Evolutionary conservation across 2,329 filamentous ascomycete species (phyloP).

Genomic region (Colletotrichum australisinense): DNA sequence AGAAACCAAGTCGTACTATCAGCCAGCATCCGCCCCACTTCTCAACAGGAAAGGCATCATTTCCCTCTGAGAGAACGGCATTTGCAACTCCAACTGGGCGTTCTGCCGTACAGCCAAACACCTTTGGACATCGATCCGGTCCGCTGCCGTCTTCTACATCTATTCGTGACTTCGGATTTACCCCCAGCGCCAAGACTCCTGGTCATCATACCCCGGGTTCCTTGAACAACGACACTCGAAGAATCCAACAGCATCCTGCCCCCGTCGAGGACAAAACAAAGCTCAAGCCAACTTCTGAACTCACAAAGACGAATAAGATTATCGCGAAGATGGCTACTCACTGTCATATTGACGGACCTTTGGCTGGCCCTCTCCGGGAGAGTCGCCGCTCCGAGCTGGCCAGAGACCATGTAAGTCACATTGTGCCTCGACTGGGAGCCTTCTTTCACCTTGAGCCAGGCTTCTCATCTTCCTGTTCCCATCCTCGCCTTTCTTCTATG

Average conservation of each 20-base stretch:
- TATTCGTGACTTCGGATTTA: neutral
- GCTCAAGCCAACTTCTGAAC: neutral
- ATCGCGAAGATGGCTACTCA: slow-evolving; percentile 28
- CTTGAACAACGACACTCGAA: neutral
- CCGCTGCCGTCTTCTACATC: neutral
- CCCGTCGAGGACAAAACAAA: slow-evolving; percentile 20
- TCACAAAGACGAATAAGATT: neutral
- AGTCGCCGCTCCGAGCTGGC: slow-evolving; percentile 35
- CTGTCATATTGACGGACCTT: slow-evolving; percentile 35
- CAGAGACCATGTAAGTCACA: slow-evolving; percentile 30
- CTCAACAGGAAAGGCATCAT: slow-evolving; percentile 9
- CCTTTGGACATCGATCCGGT: slow-evolving; percentile 20
- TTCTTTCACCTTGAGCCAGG: neutral
- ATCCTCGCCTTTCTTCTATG: neutral
- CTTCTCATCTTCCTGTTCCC: neutral
- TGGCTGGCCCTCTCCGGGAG: slow-evolving; percentile 34
- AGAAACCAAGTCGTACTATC: neutral
- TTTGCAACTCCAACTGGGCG: slow-evolving; percentile 18
- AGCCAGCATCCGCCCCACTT: neutral
- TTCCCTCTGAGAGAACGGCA: slow-evolving; percentile 5
- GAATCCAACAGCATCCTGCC: neutral
- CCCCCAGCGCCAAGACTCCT: slow-evolving; percentile 5
- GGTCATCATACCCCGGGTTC: neutral
- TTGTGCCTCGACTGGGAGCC: neutral
- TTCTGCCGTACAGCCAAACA: neutral